Conservation (phyloP, 1,139 yeast genomes). For the Protomyces gravidus region DNA sequence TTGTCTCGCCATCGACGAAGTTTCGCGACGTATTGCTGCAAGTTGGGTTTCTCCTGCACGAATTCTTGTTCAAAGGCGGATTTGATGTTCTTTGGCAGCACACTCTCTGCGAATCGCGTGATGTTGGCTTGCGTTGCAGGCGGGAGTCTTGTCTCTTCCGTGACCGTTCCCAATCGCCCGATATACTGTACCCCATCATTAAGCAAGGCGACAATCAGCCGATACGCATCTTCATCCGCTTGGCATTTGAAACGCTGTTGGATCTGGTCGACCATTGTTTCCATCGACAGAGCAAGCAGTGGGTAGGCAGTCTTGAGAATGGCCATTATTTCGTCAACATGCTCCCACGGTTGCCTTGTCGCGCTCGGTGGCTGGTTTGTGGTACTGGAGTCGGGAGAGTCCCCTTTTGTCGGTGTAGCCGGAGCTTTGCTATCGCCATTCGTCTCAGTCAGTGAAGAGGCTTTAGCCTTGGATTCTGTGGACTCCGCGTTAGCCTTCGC, state of each 20-base stretch:
- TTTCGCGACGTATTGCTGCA: constrained; percentile 78
- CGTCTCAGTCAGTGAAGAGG: not conserved
- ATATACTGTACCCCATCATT: constrained; percentile 91
- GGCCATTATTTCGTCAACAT: constrained; percentile 92
- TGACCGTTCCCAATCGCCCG: constrained; percentile 72
- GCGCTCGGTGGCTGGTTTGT: not conserved
- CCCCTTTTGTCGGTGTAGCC: not conserved
- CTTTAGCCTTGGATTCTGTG: not conserved
- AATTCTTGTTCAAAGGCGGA: constrained; percentile 88
- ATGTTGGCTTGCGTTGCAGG: constrained; percentile 88
- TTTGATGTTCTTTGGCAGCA: constrained; percentile 81
- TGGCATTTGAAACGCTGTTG: constrained; percentile 90
- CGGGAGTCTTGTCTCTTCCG: constrained; percentile 83
- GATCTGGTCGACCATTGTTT: constrained; percentile 91
- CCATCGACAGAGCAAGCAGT: constrained; percentile 81
- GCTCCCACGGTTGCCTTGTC: constrained; percentile 81
- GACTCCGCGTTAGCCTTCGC: constrained; percentile 31
- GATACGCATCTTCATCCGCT: constrained; percentile 93
- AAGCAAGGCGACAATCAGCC: constrained; percentile 83
- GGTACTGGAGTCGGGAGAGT: not conserved
- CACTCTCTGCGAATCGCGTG: constrained; percentile 86
- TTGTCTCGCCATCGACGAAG: constrained; percentile 90
- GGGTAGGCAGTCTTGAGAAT: constrained; percentile 96
- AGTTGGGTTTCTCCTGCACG: constrained; percentile 78
- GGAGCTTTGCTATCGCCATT: not conserved